Evolutionary conservation across 2,329 filamentous ascomycete genomes (phyloP), one percentile per base, ranked within the genome.

Genomic region (Chaetomiaceae sp.): DNA sequence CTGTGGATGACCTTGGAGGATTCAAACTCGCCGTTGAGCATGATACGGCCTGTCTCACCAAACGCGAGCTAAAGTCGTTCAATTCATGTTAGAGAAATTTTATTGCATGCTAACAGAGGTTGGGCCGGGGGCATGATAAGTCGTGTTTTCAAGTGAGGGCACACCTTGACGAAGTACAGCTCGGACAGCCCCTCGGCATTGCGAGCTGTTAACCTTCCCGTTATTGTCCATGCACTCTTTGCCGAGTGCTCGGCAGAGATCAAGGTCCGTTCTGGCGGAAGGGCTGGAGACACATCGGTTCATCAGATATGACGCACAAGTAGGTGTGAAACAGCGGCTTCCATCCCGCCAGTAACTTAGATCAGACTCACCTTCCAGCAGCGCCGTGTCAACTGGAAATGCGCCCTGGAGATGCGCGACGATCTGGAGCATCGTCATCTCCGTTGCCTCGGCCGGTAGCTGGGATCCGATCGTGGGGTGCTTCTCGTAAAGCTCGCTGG

Each of bases 61-160:
- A 20, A 50, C 17, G 48, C 45, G 15, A 45, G 36, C 45, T 49
- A n/a, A n/a, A n/a, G n/a, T n/a, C n/a, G n/a, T n/a, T n/a, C n/a
- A n/a, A n/a, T n/a, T n/a, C n/a, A n/a, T n/a, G n/a, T n/a, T n/a
- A n/a, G n/a, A n/a, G n/a, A n/a, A n/a, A n/a, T n/a, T n/a, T n/a
- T n/a, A n/a, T n/a, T n/a, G n/a, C n/a, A n/a, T n/a, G n/a, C n/a
- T n/a, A n/a, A n/a, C n/a, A n/a, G n/a, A n/a, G n/a, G n/a, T n/a
- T n/a, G n/a, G n/a, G n/a, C n/a, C n/a, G n/a, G n/a, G n/a, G n/a
- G n/a, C n/a, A n/a, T n/a, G n/a, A n/a, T n/a, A n/a, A n/a, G n/a
- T n/a, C n/a, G n/a, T n/a, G n/a, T n/a, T n/a, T n/a, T n/a, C n/a
- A n/a, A n/a, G n/a, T n/a, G n/a, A n/a, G n/a, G n/a, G n/a, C 32